Base-by-base conservation (phyloP, 2,329 filamentous ascomycete species). In the Xylaria multiplex region DNA sequence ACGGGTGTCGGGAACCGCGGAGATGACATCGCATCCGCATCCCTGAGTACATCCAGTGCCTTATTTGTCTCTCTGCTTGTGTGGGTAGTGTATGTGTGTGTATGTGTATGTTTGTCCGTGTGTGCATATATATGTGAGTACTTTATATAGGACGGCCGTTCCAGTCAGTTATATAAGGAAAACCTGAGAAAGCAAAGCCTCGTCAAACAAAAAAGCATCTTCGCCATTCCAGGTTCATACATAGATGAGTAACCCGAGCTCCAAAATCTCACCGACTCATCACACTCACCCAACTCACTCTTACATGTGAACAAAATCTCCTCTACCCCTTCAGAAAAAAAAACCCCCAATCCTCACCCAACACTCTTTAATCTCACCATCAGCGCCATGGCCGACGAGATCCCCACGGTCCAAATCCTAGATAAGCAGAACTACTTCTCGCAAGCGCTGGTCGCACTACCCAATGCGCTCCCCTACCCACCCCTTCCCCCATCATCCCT, bases 341-440 rank as follows among this genome's bases (percentile, higher is more conserved):
- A 13, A 16, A 8, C 3, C 35, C 7, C 35, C 7, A 49, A 49
- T 13, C 9, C 50, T 37, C 53, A 55, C 7, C 37, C 14, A 49
- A 5, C 46, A 57, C 27, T n/a, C 30, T 35, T 19, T 40, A 55
- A 16, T 22, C 24, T 14, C 32, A 40, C 35, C 40, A 62, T 8
- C 42, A 9, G 35, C 66, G 69, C 14, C 45, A 76, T 76, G 75
- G 71, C 72, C 2, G 49, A 64, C 35, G 71, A 75, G 61, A 63
- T 74, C 30, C 74, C 74, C 8, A 68, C 70, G 1, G 63, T 77
- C 59, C 75, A 77, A 46, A 71, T 77, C 67, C 72, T 77, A 9
- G 67, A 76, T 13, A 77, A 75, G 72, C 65, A 73, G 63, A 67
- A 74, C 55, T 76, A 73, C 68, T 74, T 73, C 71, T 68, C 69